Percentiles rank a stretch among this genome's conserved stretches.
Conservation (phyloP, 345 rosid genomes). For the Boechera stricta region DNA sequence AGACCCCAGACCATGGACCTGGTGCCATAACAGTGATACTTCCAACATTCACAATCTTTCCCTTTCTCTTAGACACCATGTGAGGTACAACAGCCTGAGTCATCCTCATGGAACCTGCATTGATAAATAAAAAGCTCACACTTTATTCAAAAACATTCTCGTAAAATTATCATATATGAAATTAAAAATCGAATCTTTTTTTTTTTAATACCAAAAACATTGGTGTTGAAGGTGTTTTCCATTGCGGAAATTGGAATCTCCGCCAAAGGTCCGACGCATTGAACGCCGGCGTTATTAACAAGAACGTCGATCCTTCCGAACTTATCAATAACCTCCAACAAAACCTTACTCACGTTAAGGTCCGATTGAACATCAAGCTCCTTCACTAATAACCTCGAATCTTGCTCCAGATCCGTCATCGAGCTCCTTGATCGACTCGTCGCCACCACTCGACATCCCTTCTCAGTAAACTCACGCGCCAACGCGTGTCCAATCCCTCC, state of each 20-base stretch:
- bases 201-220: slow-evolving; percentile 63
- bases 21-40: slow-evolving; percentile 65
- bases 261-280: slow-evolving; percentile 84
- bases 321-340: slow-evolving; percentile 60
- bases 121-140: background rate
- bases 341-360: slow-evolving; percentile 52
- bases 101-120: slow-evolving; percentile 76
- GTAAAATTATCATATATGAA: background rate
- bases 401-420: slow-evolving; percentile 75
- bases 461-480: slow-evolving; percentile 74
- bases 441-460: slow-evolving; percentile 72
- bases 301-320: slow-evolving; percentile 76
- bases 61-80: slow-evolving; percentile 76
- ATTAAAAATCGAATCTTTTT: background rate
- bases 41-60: slow-evolving; percentile 80
- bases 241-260: slow-evolving; percentile 70
- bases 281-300: slow-evolving; percentile 87
- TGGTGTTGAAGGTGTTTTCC: slow-evolving; percentile 68
- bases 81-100: slow-evolving; percentile 87
- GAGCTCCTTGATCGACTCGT: slow-evolving; percentile 63
- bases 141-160: background rate
- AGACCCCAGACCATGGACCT: slow-evolving; percentile 81
- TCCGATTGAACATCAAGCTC: slow-evolving; percentile 85
- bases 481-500: slow-evolving; percentile 93
- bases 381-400: slow-evolving; percentile 62